phyloP scores from a whole-genome alignment of 306 rosid genomes.

The Mimosa bimucronata region DNA sequence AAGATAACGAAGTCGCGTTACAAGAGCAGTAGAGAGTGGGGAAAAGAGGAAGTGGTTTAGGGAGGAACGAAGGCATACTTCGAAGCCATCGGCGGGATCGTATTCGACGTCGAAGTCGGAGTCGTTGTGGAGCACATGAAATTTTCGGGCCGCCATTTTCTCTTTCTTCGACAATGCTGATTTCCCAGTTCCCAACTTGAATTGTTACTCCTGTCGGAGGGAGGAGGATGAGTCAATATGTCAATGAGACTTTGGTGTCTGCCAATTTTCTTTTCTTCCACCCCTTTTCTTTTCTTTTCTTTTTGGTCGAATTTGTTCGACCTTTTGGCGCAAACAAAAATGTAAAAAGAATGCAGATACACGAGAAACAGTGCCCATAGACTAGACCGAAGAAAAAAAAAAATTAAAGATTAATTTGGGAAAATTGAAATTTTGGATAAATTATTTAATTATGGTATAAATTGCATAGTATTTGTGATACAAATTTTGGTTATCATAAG shows the following conservation, averaged over 20 bases:
- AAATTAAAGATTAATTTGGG: too few species aligned
- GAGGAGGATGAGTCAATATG: too few species aligned
- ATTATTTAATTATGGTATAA: too few species aligned
- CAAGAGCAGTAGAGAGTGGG: background rate
- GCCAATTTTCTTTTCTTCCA: background rate
- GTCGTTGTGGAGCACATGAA: conserved; percentile 61
- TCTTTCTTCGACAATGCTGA: background rate
- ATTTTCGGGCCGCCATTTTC: conserved; percentile 63
- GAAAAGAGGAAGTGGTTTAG: background rate
- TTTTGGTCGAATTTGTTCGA: background rate
- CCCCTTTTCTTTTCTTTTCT: too few species aligned
- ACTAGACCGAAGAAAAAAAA: too few species aligned
- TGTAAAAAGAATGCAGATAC: background rate
- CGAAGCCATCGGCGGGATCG: conserved; percentile 78
- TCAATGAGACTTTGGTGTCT: background rate
- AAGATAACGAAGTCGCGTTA: background rate
- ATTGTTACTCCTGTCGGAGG: too few species aligned
- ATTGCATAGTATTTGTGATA: too few species aligned
- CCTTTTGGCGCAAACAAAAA: background rate
- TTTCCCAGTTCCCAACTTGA: background rate
- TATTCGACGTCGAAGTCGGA: conserved; percentile 57
- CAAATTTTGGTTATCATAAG: too few species aligned
- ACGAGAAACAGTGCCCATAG: background rate
- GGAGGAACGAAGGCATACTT: conserved; percentile 41
- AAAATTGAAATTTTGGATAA: too few species aligned